Percentiles rank a stretch among this genome's conserved stretches.
Conservation (phyloP, 2,329 filamentous ascomycete genomes). For the Arthrobotrys conoides region DNA sequence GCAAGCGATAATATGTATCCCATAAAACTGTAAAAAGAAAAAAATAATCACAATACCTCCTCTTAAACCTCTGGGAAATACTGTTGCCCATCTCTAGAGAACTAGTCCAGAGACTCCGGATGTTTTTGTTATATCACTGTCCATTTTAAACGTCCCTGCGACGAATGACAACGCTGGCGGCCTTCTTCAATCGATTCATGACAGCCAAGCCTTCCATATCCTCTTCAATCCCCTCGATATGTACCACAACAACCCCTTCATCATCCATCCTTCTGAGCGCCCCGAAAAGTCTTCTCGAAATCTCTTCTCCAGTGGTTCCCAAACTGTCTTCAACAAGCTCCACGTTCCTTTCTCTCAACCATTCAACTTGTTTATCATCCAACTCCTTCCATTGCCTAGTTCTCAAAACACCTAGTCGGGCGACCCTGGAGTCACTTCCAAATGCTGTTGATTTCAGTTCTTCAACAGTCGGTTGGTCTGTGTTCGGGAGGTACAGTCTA, state of each 20-base stretch:
- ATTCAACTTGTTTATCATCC: conserved; percentile 36
- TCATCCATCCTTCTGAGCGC: conserved; percentile 87
- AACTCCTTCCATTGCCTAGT: conserved; percentile 72
- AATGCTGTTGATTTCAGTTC: conserved; percentile 64
- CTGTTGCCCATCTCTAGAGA: too few relatives aligned
- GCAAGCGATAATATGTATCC: conserved; percentile 34
- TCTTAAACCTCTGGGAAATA: not conserved
- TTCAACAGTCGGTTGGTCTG: conserved; percentile 66
- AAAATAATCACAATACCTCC: conserved; percentile 16
- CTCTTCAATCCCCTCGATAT: conserved; percentile 88
- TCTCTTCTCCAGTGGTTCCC: conserved; percentile 78
- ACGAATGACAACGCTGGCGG: conserved; percentile 71
- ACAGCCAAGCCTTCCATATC: conserved; percentile 86
- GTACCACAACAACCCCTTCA: conserved; percentile 83
- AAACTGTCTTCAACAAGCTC: conserved; percentile 79
- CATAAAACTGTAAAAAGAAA: conserved; percentile 13
- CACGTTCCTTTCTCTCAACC: conserved; percentile 64
- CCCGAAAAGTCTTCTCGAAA: conserved; percentile 90
- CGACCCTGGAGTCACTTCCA: conserved; percentile 65
- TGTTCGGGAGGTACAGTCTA: conserved; percentile 79
- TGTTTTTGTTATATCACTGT: not conserved
- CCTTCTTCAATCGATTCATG: conserved; percentile 86
- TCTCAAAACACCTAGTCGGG: conserved; percentile 70
- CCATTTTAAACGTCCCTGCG: conserved; percentile 40
- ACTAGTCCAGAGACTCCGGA: conserved; percentile 3